Evolutionary conservation across 805 yeast species (phyloP).

Genomic region (Kazachstania martiniae): DNA sequence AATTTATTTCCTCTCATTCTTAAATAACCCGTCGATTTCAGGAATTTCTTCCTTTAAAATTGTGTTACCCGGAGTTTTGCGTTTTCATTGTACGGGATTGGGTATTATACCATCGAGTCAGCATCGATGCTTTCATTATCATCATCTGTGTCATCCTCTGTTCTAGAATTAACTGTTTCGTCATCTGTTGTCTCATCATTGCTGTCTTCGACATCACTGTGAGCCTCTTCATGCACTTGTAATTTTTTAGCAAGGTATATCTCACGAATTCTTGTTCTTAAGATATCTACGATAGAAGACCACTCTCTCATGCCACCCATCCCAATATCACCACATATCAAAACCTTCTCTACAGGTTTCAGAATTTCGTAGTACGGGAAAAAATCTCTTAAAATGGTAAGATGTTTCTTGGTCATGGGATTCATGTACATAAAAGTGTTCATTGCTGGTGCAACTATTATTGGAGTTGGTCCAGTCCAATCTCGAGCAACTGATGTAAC

Average conservation of each 20-base stretch:
- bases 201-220: conserved; percentile 33
- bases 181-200: conserved; percentile 19
- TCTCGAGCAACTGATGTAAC: conserved; percentile 64
- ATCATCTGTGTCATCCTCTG: conserved; percentile 18
- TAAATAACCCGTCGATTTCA: too few relatives aligned
- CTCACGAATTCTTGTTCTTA: conserved; percentile 30
- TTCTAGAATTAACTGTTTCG: not conserved
- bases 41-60: too few relatives aligned
- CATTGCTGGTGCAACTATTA: conserved; percentile 77
- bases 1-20: too few relatives aligned
- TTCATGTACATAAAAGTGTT: conserved; percentile 76
- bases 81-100: too few relatives aligned
- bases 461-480: conserved; percentile 68
- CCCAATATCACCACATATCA: conserved; percentile 75
- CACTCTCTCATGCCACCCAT: conserved; percentile 92
- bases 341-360: conserved; percentile 73
- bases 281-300: conserved; percentile 65
- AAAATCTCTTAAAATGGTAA: conserved; percentile 50
- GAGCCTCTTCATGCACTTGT: conserved; percentile 27
- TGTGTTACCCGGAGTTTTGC: too few relatives aligned
- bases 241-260: conserved; percentile 9
- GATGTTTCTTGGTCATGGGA: conserved; percentile 65
- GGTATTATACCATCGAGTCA: too few relatives aligned
- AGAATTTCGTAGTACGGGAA: conserved; percentile 66
- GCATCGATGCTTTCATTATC: conserved; percentile 8